Evolutionary conservation across 345 rosid species (phyloP), one percentile per base, ranked within the genome.

Genomic region (Combretum micranthum): DNA sequence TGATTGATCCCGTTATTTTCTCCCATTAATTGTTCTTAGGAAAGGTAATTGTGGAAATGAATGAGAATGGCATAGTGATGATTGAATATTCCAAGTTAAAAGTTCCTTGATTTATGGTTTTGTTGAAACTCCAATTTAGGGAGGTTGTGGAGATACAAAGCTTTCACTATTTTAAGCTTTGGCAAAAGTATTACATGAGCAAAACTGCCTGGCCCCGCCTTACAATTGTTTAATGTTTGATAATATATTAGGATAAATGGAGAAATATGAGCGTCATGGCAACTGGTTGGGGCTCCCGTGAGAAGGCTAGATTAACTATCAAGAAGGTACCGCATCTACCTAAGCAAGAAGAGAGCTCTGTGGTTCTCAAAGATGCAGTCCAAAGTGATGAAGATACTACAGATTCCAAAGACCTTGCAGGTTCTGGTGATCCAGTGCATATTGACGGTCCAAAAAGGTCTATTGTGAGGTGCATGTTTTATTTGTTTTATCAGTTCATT

Each of bases 261-360:
- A 85, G 99, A 75, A 90, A 94, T 69, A 85, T 94, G 95, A 85
- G 95, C 71, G 97, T 85, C 62, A 85, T 90, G 90, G 86, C 87
- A 15, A 87, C 80, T 82, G 99, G 97, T 7, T 94, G 83, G 87
- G 83, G 83, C 51, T 78, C 99, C n/a, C 83, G 95, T 17, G 95
- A 90, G 22, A 90, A 82, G 71, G 69, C 88, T 61, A 83, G 89
- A 80, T 44, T 85, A 68, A 72, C 91, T 22, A 57, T 85, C 47
- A 94, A 80, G 69, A 82, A 85, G 75, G 69, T 75, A 37, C 77
- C 60, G 7, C 76, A 80, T 57, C 65, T 72, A 53, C 58, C 79
- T 42, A 83, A 68, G 70, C 80, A 67, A 32, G 95, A 93, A 42
- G 97, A 85, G 46, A 76, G 57, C 71, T 44, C 89, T 53, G 16